Base-by-base conservation (phyloP, 371 early-diverging fungal genomes). In the Mucor lusitanicus region DNA sequence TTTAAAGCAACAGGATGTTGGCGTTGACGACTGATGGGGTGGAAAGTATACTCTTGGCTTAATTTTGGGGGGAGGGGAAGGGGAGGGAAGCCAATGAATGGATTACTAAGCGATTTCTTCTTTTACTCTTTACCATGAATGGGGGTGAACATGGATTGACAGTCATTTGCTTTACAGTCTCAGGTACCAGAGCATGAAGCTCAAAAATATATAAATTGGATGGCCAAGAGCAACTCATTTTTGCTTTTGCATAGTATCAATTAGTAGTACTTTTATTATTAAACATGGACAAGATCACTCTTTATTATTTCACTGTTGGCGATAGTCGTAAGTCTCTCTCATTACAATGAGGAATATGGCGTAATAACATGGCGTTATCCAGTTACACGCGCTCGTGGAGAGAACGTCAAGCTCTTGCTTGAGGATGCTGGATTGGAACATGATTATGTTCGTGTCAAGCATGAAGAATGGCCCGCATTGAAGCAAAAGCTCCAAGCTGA, bases 381-480 rank as follows among this genome's bases (percentile, higher is more conserved):
- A 64, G 65, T 44, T 13, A 64, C 65, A 23, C 65, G 42, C 19
- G 74, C 57, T 39, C 61, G 59, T 58, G 75, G 72, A 42, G 75
- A 72, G 46, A 60, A 65, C 17, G 40, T 75, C 21, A 71, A 72
- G 12, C 58, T 72, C 30, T 53, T 74, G 44, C 54, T 65, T 35
- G 70, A 57, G 13, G 70, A 70, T 23, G 62, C 65, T 37, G 75
- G 68, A 15, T 63, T 68, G n/a, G 70, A 67, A 0, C 66, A 77
- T 21, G 75, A 74, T 4, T 77, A 75, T 40, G 13, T 66, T 32
- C 68, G 70, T 33, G 13, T 30, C 17, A 44, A 25, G 30, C 48
- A 54, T 28, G 56, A 44, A n/a, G 17, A 37, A 4, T 61, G 62
- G 57, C 15, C 23, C 3, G 62, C 19, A 28, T 44, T 55, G 19